Conservation (phyloP, 768 basidiomycete species). For the Amyloporia xantha region DNA sequence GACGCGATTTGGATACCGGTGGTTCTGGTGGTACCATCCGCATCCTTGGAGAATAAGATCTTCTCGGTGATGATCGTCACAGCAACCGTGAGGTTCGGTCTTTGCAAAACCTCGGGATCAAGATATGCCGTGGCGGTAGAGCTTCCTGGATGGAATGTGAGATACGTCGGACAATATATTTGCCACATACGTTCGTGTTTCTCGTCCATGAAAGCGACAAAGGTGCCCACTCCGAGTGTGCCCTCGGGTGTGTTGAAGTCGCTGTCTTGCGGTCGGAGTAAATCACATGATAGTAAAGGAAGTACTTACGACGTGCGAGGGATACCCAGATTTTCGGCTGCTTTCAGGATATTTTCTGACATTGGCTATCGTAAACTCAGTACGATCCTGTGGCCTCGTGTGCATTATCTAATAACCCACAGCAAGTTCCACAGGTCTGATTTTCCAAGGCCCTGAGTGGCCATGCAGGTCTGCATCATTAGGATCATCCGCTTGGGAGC, state of each 20-base stretch:
- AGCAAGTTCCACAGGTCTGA: not conserved
- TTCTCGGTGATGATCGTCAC: conserved; percentile 11
- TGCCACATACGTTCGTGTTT: conserved; percentile 13
- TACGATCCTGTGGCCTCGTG: not conserved
- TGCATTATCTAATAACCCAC: not conserved
- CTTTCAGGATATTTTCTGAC: not conserved
- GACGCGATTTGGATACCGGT: conserved; percentile 11
- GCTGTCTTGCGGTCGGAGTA: not conserved
- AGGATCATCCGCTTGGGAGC: not conserved
- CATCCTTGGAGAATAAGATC: conserved; percentile 13
- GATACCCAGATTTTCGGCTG: conserved; percentile 2
- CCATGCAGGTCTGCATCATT: conserved; percentile 6
- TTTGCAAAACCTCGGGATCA: conserved; percentile 12
- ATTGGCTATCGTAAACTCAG: conserved; percentile 5
- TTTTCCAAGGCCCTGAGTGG: conserved; percentile 4
- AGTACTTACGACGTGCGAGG: conserved; percentile 1
- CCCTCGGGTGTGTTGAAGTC: conserved; percentile 16
- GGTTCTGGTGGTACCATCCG: not conserved
- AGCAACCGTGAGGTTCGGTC: conserved; percentile 22
- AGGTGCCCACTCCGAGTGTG: conserved; percentile 10
- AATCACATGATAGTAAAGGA: no score
- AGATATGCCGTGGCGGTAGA: conserved; percentile 24
- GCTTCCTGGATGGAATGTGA: conserved; percentile 15
- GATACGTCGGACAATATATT: not conserved
- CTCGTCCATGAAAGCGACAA: conserved; percentile 12